Conservation (phyloP, 257 asterid species). For the Ilex aquifolium region DNA sequence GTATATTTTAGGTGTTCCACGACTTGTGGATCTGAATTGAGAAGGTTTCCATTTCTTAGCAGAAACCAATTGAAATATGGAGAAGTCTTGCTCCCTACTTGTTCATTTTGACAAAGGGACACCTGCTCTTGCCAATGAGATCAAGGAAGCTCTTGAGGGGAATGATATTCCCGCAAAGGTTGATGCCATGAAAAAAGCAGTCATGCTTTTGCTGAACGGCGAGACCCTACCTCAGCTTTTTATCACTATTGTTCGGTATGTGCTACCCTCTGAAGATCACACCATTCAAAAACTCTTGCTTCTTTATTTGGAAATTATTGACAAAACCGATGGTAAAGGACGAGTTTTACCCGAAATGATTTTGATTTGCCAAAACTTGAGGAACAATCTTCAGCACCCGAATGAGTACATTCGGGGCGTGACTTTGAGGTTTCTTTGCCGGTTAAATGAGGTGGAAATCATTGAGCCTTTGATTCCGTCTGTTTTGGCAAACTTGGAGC, state of each 20-base stretch:
- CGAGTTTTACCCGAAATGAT: slow-evolving; percentile 84
- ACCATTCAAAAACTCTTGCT: slow-evolving; percentile 72
- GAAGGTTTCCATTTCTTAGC: too few species aligned
- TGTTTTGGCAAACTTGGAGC: slow-evolving; percentile 76
- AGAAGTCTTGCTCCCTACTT: slow-evolving; percentile 77
- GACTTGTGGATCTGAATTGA: too few species aligned
- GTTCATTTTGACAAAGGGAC: slow-evolving; percentile 88
- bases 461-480: slow-evolving; percentile 89
- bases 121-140: slow-evolving; percentile 85
- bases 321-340: slow-evolving; percentile 84
- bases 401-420: slow-evolving; percentile 91
- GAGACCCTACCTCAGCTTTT: slow-evolving; percentile 86
- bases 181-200: slow-evolving; percentile 82
- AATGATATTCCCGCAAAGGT: slow-evolving; percentile 66
- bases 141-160: slow-evolving; percentile 92
- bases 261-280: slow-evolving; percentile 85
- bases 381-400: slow-evolving; percentile 88
- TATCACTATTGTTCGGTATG: slow-evolving; percentile 81
- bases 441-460: slow-evolving; percentile 78
- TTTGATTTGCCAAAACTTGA: slow-evolving; percentile 80
- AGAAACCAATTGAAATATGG: slow-evolving; percentile 33
- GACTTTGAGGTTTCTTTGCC: slow-evolving; percentile 87
- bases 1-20: too few species aligned
- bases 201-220: slow-evolving; percentile 87
- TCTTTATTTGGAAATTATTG: slow-evolving; percentile 76